Evolutionary conservation across 176 grass and related monocot genomes (phyloP).

Genomic region (Olyra latifolia): DNA sequence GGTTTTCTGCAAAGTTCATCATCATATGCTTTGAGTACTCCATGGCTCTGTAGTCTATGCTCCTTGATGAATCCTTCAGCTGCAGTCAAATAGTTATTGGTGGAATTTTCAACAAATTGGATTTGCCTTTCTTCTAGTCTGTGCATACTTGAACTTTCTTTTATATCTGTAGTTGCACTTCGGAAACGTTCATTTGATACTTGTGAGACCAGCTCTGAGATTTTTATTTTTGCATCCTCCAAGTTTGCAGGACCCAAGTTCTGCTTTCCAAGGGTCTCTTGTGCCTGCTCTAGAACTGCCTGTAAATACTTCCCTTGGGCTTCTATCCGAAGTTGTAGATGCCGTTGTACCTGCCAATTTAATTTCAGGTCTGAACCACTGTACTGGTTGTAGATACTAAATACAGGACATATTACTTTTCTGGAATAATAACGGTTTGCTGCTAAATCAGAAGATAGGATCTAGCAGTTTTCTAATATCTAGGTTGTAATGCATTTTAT

Average conservation of each 20-base stretch:
- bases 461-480: constrained; percentile 9
- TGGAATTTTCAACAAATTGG: constrained; percentile 66
- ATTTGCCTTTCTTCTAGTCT: constrained; percentile 50
- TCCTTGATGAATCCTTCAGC: constrained; percentile 64
- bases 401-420: constrained; percentile 21
- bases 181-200: constrained; percentile 75
- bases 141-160: constrained; percentile 51
- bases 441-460: constrained; percentile 3
- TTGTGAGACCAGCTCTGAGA: constrained; percentile 68
- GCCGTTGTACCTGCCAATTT: constrained; percentile 74
- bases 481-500: constrained; percentile 11
- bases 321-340: constrained; percentile 87
- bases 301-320: constrained; percentile 94
- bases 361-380: constrained; percentile 30
- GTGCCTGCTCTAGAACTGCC: constrained; percentile 90
- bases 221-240: constrained; percentile 80
- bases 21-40: constrained; percentile 50
- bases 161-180: constrained; percentile 40
- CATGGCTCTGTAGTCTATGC: constrained; percentile 44
- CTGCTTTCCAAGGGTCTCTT: constrained; percentile 86
- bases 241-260: constrained; percentile 57
- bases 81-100: constrained; percentile 56
- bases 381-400: neutral
- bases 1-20: constrained; percentile 41
- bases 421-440: neutral